These are phyloP conservation scores for Aspergillus spinulosporus DNA, from an alignment of 2,329 filamentous ascomycete genomes.

Conservation along the genomic window DNA sequence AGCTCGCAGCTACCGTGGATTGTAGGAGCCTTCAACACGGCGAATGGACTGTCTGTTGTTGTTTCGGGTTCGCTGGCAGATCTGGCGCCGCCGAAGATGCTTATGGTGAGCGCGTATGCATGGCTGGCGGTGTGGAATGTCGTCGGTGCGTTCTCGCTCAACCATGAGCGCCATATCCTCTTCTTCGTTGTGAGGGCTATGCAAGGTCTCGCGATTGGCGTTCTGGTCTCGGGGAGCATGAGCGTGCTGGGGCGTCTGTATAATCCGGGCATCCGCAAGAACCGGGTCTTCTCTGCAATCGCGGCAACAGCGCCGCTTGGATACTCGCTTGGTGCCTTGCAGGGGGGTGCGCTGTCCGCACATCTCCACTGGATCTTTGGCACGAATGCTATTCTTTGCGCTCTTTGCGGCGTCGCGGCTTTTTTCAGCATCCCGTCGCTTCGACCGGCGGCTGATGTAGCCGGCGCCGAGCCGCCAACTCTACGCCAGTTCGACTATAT, in stretches of 20 bases:
- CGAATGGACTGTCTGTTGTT: background rate
- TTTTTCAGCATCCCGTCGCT: background rate
- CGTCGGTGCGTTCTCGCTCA: background rate
- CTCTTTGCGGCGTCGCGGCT: slow-evolving; percentile 23
- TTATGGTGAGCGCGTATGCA: background rate
- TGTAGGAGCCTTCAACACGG: background rate
- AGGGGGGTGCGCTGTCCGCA: slow-evolving; percentile 37
- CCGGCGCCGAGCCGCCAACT: background rate
- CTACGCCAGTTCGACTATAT: background rate
- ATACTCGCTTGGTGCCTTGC: slow-evolving; percentile 41
- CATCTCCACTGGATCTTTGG: slow-evolving; percentile 45
- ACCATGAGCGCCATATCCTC: background rate
- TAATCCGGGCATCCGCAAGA: background rate
- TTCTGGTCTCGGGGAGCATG: background rate
- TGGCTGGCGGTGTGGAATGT: background rate
- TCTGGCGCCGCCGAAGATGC: background rate
- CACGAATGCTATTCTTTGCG: slow-evolving; percentile 38
- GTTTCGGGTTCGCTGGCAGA: background rate
- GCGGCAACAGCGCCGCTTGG: slow-evolving; percentile 27
- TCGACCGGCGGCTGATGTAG: background rate
- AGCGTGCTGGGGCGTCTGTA: background rate
- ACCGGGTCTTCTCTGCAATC: background rate
- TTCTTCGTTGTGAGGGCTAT: background rate
- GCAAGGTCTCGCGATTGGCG: background rate
- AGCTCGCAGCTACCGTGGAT: background rate